Evolutionary conservation across 73 alveolate genomes (phyloP), one percentile per base, ranked within the genome.

Genomic region (Symbiodinium pilosum): DNA sequence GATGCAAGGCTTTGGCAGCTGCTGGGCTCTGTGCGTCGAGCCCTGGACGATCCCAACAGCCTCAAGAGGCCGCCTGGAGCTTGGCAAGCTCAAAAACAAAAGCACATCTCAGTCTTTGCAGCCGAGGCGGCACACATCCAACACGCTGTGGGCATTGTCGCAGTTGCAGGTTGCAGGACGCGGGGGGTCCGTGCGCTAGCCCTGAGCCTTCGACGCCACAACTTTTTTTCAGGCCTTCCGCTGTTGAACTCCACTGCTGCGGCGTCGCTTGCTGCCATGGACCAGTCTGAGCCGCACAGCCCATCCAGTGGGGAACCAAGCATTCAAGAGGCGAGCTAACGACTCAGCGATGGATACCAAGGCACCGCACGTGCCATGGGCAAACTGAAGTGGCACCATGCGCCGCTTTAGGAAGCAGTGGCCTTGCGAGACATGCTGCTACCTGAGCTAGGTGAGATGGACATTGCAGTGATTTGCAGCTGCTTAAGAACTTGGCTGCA

Each of bases 21-120:
- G 38, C 36, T 64, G 16, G 77, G 77, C 11, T 64, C 77, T 36
- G 20, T 64, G 77, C 77, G 77, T 36, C 77, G 77, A 64, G 77
- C 77, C 16, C 32, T 64, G 38, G 77, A 64, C 32, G 77, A 64
- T 6, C 77, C 77, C 1, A 64, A 64, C 77, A 64, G 77, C 77
- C 77, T 64, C 38, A 64, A 64, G 32, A 64, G 77, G 77, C 77
- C 77, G 77, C 77, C 36, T 21, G 77, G 77, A 64, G 77, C 77
- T 36, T 36, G 28, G n/a, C 77, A 47, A 9, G 59, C 59, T 47
- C 14, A 6, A 6, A 47, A 9, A 14, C 59, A n/a, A n/a, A n/a
- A n/a, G n/a, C n/a, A n/a, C n/a, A n/a, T n/a, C 6, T 47, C 59
- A 47, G 59, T 14, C 59, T 47, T 14, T 47, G n/a, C 39, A 21